Base-by-base conservation (phyloP, 257 asterid species). In the Coffea eugenioides region DNA sequence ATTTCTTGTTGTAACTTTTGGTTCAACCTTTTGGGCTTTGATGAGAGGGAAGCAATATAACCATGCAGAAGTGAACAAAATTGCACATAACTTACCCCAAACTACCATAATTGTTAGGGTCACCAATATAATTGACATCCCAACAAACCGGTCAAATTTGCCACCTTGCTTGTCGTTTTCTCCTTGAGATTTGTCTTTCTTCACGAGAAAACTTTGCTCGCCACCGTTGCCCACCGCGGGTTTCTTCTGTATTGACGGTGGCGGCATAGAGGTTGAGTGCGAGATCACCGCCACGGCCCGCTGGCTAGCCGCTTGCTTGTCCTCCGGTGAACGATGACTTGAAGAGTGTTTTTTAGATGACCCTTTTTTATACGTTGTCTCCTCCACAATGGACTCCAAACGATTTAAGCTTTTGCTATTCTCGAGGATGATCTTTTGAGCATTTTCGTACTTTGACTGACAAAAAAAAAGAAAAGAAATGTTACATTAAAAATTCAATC, bases 71-170 rank as follows among this genome's bases (percentile, higher is more conserved):
- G 86, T 81, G 57, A 85, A 85, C 75, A 88, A 46, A 82, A 88
- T 88, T 73, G 90, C 90, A 79, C 84, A 88, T 8, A 79, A 23
- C 64, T 83, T 88, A 4, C 90, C 90, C 82, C 85, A 85, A 68
- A 88, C 41, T 49, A 85, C 51, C 88, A 88, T 81, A 73, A 82
- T 82, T 73, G 80, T 39, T 62, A 87, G 65, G 6, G 82, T 73
- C 21, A 81, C 77, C 85, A 81, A 11, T 65, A 87, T 46, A 8
- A 81, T 64, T 12, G 84, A 79, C 83, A 85, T 83, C 62, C 88
- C 90, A 74, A 76, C 23, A 3, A 81, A 9, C 31, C 77, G 81
- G 76, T 83, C 88, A 69, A 81, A 57, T 3, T 76, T 80, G 46
- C n/a, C 77, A 49, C 43, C 62, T n/a, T 2, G 5, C 54, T 8